Conservation (phyloP, 2,329 filamentous ascomycete genomes). For the Calonectria henricotiae region DNA sequence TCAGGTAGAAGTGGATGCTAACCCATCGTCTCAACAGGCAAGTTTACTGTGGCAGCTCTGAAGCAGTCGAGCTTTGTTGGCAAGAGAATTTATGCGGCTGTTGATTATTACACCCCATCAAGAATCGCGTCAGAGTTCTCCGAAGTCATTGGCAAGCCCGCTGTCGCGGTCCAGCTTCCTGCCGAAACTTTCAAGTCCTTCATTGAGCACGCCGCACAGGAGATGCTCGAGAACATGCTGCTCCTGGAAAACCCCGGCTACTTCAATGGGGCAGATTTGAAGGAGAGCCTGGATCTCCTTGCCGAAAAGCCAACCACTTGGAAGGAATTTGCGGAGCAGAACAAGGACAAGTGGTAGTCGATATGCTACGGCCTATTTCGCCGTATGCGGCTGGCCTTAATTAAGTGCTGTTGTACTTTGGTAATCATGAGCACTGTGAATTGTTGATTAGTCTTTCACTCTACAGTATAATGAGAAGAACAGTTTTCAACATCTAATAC, state of each 20-base stretch:
- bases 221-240: constrained; percentile 63
- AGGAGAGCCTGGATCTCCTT: constrained; percentile 55
- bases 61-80: constrained; percentile 52
- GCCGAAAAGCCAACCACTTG: constrained; percentile 59
- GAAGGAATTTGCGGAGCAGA: constrained; percentile 57
- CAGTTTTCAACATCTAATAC: no score
- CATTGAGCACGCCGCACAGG: constrained; percentile 53
- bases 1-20: neutral
- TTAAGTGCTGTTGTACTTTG: no score
- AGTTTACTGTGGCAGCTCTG: constrained; percentile 57
- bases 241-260: constrained; percentile 62
- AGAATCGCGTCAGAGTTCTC: constrained; percentile 57
- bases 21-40: constrained; percentile 42
- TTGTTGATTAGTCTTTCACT: no score
- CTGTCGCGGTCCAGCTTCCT: constrained; percentile 52
- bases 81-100: constrained; percentile 58
- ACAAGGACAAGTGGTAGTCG: constrained; percentile 53
- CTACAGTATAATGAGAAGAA: no score
- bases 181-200: constrained; percentile 58
- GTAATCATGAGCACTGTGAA: neutral
- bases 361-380: no score
- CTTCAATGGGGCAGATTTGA: constrained; percentile 57
- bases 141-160: constrained; percentile 56
- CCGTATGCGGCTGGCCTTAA: no score
- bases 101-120: constrained; percentile 57